phyloP scores from a whole-genome alignment of 2,329 filamentous ascomycete species.

The Simplicillium sp. region DNA sequence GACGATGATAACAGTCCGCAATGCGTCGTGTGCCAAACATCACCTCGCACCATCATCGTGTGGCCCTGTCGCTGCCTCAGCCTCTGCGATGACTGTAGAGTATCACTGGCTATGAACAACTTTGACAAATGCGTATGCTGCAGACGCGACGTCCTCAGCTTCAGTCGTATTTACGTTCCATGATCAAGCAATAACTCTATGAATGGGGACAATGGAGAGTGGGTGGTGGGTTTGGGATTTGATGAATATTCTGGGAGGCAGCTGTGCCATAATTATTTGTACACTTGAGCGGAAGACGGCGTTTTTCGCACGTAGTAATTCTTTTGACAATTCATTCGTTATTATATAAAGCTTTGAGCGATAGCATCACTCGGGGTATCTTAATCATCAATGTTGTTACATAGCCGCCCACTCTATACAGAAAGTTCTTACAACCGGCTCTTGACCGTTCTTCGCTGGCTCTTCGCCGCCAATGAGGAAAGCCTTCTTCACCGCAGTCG shows the following conservation, averaged over 20 bases:
- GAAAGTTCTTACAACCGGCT: conserved; percentile 55
- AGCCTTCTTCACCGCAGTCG: conserved; percentile 93
- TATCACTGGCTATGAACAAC: conserved; percentile 92
- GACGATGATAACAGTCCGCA: conserved; percentile 39
- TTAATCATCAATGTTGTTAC: conserved; percentile 34
- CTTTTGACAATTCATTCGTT: neutral
- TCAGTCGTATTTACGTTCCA: conserved; percentile 86
- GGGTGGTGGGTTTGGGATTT: conserved; percentile 1
- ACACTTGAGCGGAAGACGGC: neutral
- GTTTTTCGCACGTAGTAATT: neutral
- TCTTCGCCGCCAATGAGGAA: conserved; percentile 73
- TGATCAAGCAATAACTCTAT: conserved; percentile 16
- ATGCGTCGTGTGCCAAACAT: conserved; percentile 87
- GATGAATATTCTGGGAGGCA: neutral
- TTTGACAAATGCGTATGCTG: conserved; percentile 96
- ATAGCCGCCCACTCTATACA: conserved; percentile 92
- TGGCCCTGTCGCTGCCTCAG: conserved; percentile 96
- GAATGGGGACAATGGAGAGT: neutral
- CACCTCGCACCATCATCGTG: conserved; percentile 79
- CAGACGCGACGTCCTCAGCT: conserved; percentile 76
- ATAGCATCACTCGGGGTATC: neutral
- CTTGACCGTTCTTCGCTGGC: conserved; percentile 18
- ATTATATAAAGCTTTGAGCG: neutral
- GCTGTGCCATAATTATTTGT: neutral
- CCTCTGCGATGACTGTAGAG: conserved; percentile 88